These are phyloP conservation scores for Tephrocybe sp. DNA, from an alignment of 768 basidiomycete species.

Conservation along the genomic window DNA sequence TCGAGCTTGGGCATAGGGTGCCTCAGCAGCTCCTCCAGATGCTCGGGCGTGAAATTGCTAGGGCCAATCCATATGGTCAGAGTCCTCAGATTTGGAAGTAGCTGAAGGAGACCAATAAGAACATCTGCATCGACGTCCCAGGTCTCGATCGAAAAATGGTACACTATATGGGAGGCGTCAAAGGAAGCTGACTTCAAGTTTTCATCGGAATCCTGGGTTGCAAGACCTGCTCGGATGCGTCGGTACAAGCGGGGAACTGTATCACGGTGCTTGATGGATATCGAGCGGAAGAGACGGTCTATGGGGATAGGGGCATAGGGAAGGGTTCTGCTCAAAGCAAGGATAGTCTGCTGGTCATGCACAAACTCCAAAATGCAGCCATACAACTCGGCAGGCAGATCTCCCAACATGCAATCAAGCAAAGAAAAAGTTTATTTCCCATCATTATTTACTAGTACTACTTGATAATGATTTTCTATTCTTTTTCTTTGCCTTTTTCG, in stretches of 20 bases:
- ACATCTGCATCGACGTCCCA: conserved; percentile 79
- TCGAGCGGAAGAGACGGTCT: conserved; percentile 53
- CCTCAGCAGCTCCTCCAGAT: conserved; percentile 64
- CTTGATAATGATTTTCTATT: conserved; percentile 21
- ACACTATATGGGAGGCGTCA: conserved; percentile 37
- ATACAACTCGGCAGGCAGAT: conserved; percentile 19
- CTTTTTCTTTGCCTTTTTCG: conserved; percentile 31
- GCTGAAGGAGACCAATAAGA: conserved; percentile 61
- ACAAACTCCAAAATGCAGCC: conserved; percentile 1
- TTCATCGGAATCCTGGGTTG: neutral
- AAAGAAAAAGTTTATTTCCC: neutral
- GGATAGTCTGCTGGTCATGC: conserved; percentile 41
- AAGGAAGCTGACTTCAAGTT: conserved; percentile 3
- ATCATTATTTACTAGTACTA: neutral
- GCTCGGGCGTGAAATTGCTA: conserved; percentile 74
- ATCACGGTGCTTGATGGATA: conserved; percentile 46
- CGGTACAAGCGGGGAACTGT: conserved; percentile 58
- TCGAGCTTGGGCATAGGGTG: conserved; percentile 43
- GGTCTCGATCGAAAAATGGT: conserved; percentile 48
- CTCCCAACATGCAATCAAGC: too few species aligned
- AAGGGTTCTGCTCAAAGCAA: conserved; percentile 61
- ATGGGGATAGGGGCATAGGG: conserved; percentile 58
- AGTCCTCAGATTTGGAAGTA: conserved; percentile 48
- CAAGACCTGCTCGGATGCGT: conserved; percentile 40
- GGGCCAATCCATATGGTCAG: conserved; percentile 73